Evolutionary conservation across 257 asterid species (phyloP).

Genomic region (Mitragyna speciosa): DNA sequence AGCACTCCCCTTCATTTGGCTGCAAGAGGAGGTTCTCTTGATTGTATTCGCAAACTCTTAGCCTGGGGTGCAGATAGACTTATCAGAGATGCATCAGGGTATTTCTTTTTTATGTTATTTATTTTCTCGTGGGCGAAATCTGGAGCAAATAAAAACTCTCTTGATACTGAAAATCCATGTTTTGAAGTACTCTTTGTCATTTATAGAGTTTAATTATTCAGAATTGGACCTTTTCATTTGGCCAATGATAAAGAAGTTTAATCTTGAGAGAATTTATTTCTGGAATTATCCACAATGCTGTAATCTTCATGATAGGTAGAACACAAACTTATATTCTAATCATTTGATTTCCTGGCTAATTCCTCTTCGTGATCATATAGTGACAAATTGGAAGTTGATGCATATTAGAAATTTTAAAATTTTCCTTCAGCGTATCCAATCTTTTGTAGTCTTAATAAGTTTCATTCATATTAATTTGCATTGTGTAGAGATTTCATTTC

Average conservation of each 20-base stretch:
- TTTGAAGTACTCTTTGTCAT: neutral
- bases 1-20: constrained; percentile 99
- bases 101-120: constrained; percentile 16
- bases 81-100: constrained; percentile 87
- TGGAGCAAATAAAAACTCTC: neutral
- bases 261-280: neutral
- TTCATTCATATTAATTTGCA: neutral
- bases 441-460: neutral
- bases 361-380: neutral
- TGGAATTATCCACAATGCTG: neutral
- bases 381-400: neutral
- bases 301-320: neutral
- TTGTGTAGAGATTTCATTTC: neutral
- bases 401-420: no score
- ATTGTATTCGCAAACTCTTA: constrained; percentile 80
- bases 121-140: neutral
- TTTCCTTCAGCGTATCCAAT: neutral
- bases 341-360: neutral
- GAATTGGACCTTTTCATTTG: neutral
- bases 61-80: constrained; percentile 96
- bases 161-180: neutral
- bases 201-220: neutral
- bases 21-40: constrained; percentile 95
- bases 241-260: neutral
- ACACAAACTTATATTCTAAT: neutral